Conservation (phyloP, 2,329 filamentous ascomycete genomes). For the Eurotiales sp. region DNA sequence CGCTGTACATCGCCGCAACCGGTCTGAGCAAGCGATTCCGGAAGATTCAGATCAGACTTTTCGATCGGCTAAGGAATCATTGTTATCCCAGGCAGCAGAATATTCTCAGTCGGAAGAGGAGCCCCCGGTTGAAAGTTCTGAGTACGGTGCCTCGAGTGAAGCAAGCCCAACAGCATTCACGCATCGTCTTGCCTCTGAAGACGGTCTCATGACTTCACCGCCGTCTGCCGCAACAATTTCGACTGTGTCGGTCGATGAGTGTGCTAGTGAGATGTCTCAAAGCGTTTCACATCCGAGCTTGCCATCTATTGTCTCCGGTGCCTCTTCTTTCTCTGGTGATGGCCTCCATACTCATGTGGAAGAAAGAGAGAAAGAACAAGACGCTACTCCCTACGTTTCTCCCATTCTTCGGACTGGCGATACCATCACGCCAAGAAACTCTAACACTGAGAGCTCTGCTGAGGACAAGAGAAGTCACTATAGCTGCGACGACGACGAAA, state of each 20-base stretch:
- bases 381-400: slow-evolving; percentile 26
- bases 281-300: slow-evolving; percentile 47
- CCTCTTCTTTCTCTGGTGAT: slow-evolving; percentile 44
- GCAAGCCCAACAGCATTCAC: slow-evolving; percentile 7
- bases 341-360: slow-evolving; percentile 23
- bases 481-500: slow-evolving; percentile 42
- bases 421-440: slow-evolving; percentile 34
- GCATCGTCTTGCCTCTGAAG: slow-evolving; percentile 13
- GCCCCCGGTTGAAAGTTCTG: slow-evolving; percentile 14
- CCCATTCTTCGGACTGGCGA: slow-evolving; percentile 41
- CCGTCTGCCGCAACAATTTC: slow-evolving; percentile 46
- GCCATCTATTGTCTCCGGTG: slow-evolving; percentile 43
- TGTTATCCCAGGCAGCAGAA: slow-evolving; percentile 26
- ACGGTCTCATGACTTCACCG: slow-evolving; percentile 32
- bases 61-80: slow-evolving; percentile 31
- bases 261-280: slow-evolving; percentile 43
- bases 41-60: slow-evolving; percentile 33
- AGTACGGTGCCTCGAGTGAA: slow-evolving; percentile 3
- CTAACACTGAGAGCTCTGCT: slow-evolving; percentile 18
- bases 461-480: slow-evolving; percentile 38
- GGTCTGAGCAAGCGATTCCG: slow-evolving; percentile 33
- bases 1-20: slow-evolving; percentile 31
- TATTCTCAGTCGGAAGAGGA: slow-evolving; percentile 25
- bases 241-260: slow-evolving; percentile 43
- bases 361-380: slow-evolving; percentile 27